Percentiles rank a stretch among this genome's conserved stretches.
Evolutionary conservation across 2,329 filamentous ascomycete species (phyloP).

Genomic region (Colletotrichum spinosum): DNA sequence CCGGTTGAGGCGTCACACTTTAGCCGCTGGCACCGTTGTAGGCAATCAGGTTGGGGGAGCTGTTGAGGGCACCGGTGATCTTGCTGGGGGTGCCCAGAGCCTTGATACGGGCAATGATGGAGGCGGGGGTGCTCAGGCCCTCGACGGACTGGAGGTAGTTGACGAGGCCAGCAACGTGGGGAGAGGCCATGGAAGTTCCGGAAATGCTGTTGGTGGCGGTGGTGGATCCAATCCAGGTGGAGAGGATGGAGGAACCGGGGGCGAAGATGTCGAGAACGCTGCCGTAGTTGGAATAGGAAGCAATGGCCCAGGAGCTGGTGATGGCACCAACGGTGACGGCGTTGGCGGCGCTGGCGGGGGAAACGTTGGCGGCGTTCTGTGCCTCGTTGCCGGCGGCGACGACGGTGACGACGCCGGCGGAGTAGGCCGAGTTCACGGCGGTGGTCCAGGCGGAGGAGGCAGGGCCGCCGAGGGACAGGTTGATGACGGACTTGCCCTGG

Average conservation of each 20-base stretch:
- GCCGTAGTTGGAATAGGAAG: slow-evolving; percentile 64
- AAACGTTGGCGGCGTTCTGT: slow-evolving; percentile 48
- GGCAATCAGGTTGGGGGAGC: slow-evolving; percentile 58
- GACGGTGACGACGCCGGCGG: slow-evolving; percentile 61
- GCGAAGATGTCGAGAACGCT: slow-evolving; percentile 62
- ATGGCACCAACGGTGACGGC: slow-evolving; percentile 66
- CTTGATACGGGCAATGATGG: slow-evolving; percentile 55
- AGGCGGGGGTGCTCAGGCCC: slow-evolving; percentile 51
- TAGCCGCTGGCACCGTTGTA: slow-evolving; percentile 55
- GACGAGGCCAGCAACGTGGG: slow-evolving; percentile 70
- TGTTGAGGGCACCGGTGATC: slow-evolving; percentile 47
- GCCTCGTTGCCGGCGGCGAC: slow-evolving; percentile 67
- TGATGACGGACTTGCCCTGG: slow-evolving; percentile 58
- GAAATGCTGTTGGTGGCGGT: slow-evolving; percentile 59
- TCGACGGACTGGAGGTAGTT: slow-evolving; percentile 66
- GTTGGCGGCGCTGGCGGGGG: slow-evolving; percentile 59
- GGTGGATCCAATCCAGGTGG: slow-evolving; percentile 57
- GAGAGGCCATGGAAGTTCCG: slow-evolving; percentile 73
- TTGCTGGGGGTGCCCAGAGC: slow-evolving; percentile 53
- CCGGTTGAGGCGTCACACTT: background rate
- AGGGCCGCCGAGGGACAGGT: slow-evolving; percentile 65
- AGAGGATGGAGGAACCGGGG: slow-evolving; percentile 59
- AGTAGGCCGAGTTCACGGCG: slow-evolving; percentile 59
- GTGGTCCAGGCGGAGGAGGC: slow-evolving; percentile 57
- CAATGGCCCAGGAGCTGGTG: slow-evolving; percentile 50